A percentile compares a stretch with the other conserved stretches of the same genome.
These are phyloP conservation scores for Lizanozyma gosingica DNA, from an alignment of 1,139 yeast species.

Conservation along the genomic window DNA sequence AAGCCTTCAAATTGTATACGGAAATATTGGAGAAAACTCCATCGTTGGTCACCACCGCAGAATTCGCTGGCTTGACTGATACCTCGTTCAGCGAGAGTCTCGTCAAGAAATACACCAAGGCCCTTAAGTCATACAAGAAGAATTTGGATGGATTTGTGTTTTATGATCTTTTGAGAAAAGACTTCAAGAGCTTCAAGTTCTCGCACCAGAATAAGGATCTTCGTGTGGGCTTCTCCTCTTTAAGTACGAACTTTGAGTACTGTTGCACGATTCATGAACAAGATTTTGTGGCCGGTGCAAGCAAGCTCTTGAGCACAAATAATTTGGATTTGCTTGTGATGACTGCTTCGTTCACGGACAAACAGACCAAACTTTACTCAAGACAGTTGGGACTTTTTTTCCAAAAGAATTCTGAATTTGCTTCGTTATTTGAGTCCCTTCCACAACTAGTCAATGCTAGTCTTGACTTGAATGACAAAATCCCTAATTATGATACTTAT, in stretches of 20 bases:
- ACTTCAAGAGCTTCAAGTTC: conserved; percentile 67
- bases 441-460: neutral
- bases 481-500: conserved; percentile 13
- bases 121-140: conserved; percentile 47
- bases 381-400: conserved; percentile 48
- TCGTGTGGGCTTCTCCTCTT: conserved; percentile 66
- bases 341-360: conserved; percentile 51
- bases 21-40: conserved; percentile 8
- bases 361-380: conserved; percentile 30
- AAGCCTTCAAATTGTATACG: conserved; percentile 31
- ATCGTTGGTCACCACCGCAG: neutral
- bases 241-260: conserved; percentile 61
- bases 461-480: conserved; percentile 12
- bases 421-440: conserved; percentile 3
- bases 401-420: conserved; percentile 6
- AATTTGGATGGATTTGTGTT: conserved; percentile 53
- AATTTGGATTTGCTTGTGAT: conserved; percentile 47
- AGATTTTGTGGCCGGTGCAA: conserved; percentile 31
- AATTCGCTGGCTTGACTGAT: neutral
- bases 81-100: conserved; percentile 6
- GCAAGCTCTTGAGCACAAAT: conserved; percentile 24
- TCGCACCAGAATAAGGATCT: conserved; percentile 15
- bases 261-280: conserved; percentile 25
- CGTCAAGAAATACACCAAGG: conserved; percentile 19
- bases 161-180: conserved; percentile 63